Percentiles rank a stretch among this genome's conserved stretches.
Conservation (phyloP, 352 stramenopile species). For the Phytophthora citricola region DNA sequence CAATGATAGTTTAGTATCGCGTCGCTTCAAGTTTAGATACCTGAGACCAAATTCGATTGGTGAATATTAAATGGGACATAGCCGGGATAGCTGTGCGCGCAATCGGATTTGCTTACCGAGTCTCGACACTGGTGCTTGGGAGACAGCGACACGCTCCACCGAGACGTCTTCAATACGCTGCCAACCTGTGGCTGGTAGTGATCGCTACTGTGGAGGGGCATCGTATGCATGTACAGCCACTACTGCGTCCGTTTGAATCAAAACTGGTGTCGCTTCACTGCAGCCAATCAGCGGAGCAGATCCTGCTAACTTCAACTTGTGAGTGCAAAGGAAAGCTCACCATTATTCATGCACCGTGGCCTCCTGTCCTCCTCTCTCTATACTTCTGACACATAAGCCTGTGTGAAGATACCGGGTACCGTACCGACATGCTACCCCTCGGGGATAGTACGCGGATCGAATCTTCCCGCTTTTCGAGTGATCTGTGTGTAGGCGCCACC, state of each 20-base stretch:
- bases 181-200: background rate
- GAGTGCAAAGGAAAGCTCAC: background rate
- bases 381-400: too few species aligned
- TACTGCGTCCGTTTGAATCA: too few species aligned
- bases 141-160: conserved; percentile 9
- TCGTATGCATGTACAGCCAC: too few species aligned
- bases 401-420: background rate
- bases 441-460: conserved; percentile 3
- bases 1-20: background rate
- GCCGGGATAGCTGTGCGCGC: background rate
- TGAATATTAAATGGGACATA: conserved; percentile 11
- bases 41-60: conserved; percentile 12
- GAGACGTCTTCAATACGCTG: conserved; percentile 2
- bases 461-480: conserved; percentile 3
- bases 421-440: conserved; percentile 13
- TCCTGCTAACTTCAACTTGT: conserved; percentile 21
- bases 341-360: too few species aligned
- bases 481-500: background rate
- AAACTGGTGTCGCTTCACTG: conserved; percentile 8
- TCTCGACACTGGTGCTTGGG: conserved; percentile 7
- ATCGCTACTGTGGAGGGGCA: too few species aligned
- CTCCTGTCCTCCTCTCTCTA: too few species aligned
- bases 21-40: conserved; percentile 1
- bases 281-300: conserved; percentile 11
- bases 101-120: conserved; percentile 14